A percentile compares a stretch with the other conserved stretches of the same genome.
phyloP scores from a whole-genome alignment of 345 rosid genomes.

The Aurinia saxatilis region DNA sequence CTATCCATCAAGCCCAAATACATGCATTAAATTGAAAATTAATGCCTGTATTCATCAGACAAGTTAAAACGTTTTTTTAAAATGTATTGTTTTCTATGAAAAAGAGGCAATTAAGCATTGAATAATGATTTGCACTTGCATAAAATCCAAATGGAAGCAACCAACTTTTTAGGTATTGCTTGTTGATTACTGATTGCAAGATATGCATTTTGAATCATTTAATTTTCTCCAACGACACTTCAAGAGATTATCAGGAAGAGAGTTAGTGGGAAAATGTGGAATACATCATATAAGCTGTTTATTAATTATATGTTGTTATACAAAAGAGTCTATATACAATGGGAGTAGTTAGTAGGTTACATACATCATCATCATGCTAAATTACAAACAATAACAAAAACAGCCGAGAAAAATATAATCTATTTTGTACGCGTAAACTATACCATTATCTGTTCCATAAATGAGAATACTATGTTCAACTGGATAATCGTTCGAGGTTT shows the following conservation, averaged over 20 bases:
- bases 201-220: neutral
- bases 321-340: neutral
- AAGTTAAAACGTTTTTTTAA: neutral
- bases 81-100: neutral
- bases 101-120: conserved; percentile 20
- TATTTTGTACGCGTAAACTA: neutral
- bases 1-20: neutral
- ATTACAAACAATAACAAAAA: conserved; percentile 3
- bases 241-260: conserved; percentile 9
- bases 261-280: conserved; percentile 14
- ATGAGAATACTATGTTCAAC: neutral
- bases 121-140: conserved; percentile 11
- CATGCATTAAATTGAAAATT: conserved; percentile 3
- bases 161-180: conserved; percentile 19
- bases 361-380: conserved; percentile 16
- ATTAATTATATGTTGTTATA: neutral
- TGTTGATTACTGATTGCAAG: conserved; percentile 19
- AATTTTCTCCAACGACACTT: conserved; percentile 22
- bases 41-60: neutral
- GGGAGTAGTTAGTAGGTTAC: conserved; percentile 14
- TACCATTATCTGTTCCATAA: neutral
- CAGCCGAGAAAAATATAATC: neutral
- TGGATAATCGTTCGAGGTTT: neutral
- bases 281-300: neutral
- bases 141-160: conserved; percentile 24